Evolutionary conservation across 1,139 yeast genomes (phyloP).

Genomic region (Magnusiomyces clavatus): DNA sequence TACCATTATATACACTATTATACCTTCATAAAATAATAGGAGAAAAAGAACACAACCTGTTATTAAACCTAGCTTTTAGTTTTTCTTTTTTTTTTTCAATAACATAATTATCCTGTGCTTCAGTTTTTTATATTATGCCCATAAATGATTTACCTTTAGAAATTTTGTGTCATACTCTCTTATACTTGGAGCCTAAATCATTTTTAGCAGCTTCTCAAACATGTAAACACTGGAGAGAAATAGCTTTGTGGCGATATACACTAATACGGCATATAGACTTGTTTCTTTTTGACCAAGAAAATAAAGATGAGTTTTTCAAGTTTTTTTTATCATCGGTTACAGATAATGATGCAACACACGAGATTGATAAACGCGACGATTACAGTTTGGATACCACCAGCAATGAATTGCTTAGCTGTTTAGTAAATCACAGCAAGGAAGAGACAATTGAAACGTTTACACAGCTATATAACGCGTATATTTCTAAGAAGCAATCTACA

Average conservation of each 20-base stretch:
- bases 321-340: not conserved
- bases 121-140: not conserved
- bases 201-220: conserved; percentile 12
- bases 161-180: conserved; percentile 12
- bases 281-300: conserved; percentile 8
- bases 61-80: too few species aligned
- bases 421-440: not conserved
- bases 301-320: not conserved
- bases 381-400: not conserved
- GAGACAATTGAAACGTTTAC: not conserved
- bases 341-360: not conserved
- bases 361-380: not conserved
- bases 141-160: conserved; percentile 15
- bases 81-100: too few species aligned
- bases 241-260: conserved; percentile 14
- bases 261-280: conserved; percentile 13
- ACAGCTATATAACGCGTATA: not conserved
- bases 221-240: conserved; percentile 10
- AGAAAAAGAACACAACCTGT: too few species aligned
- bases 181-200: conserved; percentile 11
- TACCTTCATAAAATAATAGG: too few species aligned
- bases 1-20: too few species aligned
- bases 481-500: not conserved
- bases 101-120: too few species aligned
- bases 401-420: not conserved